Evolutionary conservation across 163 green algal species (phyloP).

Genomic region (Chlamydomonas reinhardtii): DNA sequence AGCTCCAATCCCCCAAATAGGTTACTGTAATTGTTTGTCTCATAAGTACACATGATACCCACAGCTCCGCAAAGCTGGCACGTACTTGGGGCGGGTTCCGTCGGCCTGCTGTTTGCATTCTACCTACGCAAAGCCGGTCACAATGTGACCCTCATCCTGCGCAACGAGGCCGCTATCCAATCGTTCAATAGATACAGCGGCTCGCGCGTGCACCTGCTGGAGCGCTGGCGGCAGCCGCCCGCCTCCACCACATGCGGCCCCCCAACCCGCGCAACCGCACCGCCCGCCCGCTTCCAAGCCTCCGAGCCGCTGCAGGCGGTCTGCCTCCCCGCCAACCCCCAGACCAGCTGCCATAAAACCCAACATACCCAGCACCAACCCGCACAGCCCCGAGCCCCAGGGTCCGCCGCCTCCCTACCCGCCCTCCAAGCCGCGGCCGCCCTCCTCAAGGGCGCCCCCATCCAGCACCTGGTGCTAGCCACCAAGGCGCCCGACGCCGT

Average conservation of each 20-base stretch:
- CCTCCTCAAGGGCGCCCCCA: neutral
- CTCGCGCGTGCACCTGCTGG: neutral
- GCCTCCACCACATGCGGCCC: neutral
- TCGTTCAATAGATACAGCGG: neutral
- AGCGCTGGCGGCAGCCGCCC: neutral
- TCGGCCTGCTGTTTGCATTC: slow-evolving; percentile 54
- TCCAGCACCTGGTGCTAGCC: slow-evolving; percentile 50
- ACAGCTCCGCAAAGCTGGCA: slow-evolving; percentile 13
- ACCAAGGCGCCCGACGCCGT: slow-evolving; percentile 54
- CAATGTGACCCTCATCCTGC: slow-evolving; percentile 51
- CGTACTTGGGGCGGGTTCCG: slow-evolving; percentile 53
- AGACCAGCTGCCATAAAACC: too few relatives aligned
- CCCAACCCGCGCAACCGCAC: too few relatives aligned
- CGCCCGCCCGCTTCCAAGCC: neutral
- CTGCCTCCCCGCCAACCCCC: neutral
- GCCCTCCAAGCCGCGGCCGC: too few relatives aligned
- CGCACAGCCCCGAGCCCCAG: too few relatives aligned
- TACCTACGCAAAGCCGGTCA: slow-evolving; percentile 38
- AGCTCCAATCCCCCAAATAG: too few relatives aligned
- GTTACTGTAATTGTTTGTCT: too few relatives aligned
- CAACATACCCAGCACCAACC: too few relatives aligned
- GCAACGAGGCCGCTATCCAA: neutral
- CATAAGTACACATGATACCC: too few relatives aligned
- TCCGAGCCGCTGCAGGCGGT: neutral
- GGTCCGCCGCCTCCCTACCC: too few relatives aligned